A percentile compares a stretch with the other conserved stretches of the same genome.
phyloP scores from a whole-genome alignment of 495 filamentous ascomycete species.

The Aspergillus mulundensis region DNA sequence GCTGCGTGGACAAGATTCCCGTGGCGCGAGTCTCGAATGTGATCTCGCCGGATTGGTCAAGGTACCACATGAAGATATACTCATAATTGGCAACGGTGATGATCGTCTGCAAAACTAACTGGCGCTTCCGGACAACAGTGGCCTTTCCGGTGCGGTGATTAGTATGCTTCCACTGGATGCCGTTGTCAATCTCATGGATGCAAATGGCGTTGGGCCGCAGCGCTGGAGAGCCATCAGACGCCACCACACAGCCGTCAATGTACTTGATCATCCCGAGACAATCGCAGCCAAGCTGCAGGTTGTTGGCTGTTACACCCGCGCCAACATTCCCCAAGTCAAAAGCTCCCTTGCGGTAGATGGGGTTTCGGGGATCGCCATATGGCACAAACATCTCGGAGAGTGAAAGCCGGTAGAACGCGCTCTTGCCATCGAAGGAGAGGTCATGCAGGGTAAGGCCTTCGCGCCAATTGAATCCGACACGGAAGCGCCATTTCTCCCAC shows the following conservation, averaged over 20 bases:
- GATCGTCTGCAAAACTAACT: constrained; percentile 66
- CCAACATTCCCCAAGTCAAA: constrained; percentile 70
- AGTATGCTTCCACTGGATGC: constrained; percentile 67
- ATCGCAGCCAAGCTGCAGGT: constrained; percentile 55
- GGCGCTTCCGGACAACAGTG: constrained; percentile 51
- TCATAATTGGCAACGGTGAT: constrained; percentile 82
- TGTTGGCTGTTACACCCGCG: constrained; percentile 63
- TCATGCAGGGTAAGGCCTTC: constrained; percentile 63
- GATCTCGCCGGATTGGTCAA: constrained; percentile 76
- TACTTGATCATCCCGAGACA: constrained; percentile 65
- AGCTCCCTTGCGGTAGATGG: constrained; percentile 62
- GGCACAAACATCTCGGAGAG: constrained; percentile 77
- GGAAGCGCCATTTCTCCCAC: constrained; percentile 68
- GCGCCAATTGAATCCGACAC: constrained; percentile 60
- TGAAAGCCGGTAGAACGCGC: constrained; percentile 65
- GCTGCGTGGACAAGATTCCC: constrained; percentile 77
- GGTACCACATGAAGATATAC: constrained; percentile 80
- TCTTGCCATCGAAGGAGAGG: constrained; percentile 62
- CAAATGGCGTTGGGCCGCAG: constrained; percentile 57
- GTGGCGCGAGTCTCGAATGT: constrained; percentile 81
- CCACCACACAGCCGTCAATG: constrained; percentile 53
- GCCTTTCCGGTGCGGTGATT: constrained; percentile 61
- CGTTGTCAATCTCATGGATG: constrained; percentile 63
- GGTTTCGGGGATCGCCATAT: constrained; percentile 56
- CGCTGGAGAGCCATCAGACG: constrained; percentile 46